Base-by-base conservation (phyloP, 2,329 filamentous ascomycete genomes). In the Penicillium freii region DNA sequence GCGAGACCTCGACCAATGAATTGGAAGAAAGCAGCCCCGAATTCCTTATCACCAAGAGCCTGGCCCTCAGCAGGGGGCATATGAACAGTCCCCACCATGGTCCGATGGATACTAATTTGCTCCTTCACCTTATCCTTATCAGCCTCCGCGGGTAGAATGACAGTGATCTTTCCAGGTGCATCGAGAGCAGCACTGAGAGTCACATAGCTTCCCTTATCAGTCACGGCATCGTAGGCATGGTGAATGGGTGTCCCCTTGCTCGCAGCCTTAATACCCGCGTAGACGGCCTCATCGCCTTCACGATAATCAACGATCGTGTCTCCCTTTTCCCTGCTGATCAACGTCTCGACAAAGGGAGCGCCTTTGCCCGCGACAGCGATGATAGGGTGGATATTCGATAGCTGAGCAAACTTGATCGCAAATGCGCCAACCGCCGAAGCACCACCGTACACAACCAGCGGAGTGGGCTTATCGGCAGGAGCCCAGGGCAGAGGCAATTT, bases 271-370 rank as follows among this genome's bases (percentile, higher is more conserved):
- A 77, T 70, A 15, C 80, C 72, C 2, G 77, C 78, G 15, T 85
- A 73, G 6, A 86, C 75, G 2, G 78, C 77, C 0, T 82, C 81
- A 53, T 82, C 77, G 10, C 84, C 85, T 0, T 75, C 67, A 27
- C 85, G 82, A 70, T 88, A 87, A 73, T 88, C 85, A 56, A 88
- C 68, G 23, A 87, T 73, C 0, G 75, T 72, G 64, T 87, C 85
- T 39, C 84, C 84, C 65, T 82, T 82, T 51, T 68, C 70, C 10
- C 69, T 68, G 65, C 85, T 80, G 54, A 87, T 78, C 33, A 86
- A 71, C 0, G 65, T 69, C 67, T 82, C 75, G 4, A 87, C 83
- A 62, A 81, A 81, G 2, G 77, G 64, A 9, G 70, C 70, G 6
- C 81, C 81, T 2, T 76, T 73, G 7, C 85, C 85, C 0, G 85